Percentiles rank a stretch among this genome's conserved stretches.
phyloP scores from a whole-genome alignment of 2,329 filamentous ascomycete genomes.

The Nothophaeocryptopus gaeumannii region DNA sequence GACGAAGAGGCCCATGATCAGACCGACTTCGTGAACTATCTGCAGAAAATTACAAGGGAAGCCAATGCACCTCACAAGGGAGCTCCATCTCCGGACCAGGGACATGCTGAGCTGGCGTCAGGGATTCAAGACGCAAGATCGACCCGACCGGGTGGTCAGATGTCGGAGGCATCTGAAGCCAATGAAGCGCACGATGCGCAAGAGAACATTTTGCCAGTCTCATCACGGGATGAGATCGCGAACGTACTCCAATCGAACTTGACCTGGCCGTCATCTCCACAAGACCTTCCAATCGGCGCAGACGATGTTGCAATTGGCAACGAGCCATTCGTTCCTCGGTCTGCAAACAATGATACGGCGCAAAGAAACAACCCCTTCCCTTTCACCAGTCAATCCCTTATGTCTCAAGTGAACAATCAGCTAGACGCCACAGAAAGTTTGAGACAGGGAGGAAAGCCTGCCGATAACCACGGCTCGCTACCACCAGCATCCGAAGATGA shows the following conservation, averaged over 20 bases:
- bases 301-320: neutral
- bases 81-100: neutral
- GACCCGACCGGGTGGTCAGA: too few species aligned
- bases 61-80: too few species aligned
- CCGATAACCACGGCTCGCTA: too few species aligned
- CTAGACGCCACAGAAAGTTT: too few species aligned
- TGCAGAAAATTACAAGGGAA: constrained; percentile 16
- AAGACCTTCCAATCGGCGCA: neutral
- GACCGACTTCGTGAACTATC: constrained; percentile 24
- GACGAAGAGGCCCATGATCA: constrained; percentile 34
- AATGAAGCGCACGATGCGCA: neutral
- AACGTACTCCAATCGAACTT: constrained; percentile 11
- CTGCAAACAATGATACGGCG: neutral
- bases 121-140: too few species aligned
- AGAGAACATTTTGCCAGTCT: too few species aligned
- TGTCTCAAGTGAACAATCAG: too few species aligned
- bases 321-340: neutral
- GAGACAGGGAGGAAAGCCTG: too few species aligned
- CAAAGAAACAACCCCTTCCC: too few species aligned
- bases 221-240: constrained; percentile 5
- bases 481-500: too few species aligned
- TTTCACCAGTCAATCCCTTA: too few species aligned
- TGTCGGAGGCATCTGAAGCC: neutral
- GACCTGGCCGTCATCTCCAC: constrained; percentile 18
- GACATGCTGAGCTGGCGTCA: neutral